Conservation (phyloP, 345 rosid species). For the Syzygium grande region DNA sequence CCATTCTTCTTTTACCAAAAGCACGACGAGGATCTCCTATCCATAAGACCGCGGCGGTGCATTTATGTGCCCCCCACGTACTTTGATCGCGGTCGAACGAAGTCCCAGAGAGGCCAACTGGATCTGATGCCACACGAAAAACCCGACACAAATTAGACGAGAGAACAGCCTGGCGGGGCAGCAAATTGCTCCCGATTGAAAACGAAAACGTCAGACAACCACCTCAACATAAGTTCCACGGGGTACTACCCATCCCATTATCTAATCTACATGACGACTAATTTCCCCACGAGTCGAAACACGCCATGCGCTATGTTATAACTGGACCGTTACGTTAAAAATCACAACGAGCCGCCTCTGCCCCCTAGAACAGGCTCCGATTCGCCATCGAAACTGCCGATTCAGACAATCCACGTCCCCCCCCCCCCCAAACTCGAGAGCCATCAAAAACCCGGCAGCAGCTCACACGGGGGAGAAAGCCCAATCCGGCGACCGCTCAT, state of each 20-base stretch:
- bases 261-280: not conserved
- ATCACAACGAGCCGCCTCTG: not conserved
- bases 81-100: not conserved
- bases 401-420: not conserved
- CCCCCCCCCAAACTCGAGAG: no score
- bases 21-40: not conserved
- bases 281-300: not conserved
- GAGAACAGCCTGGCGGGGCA: not conserved
- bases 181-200: not conserved
- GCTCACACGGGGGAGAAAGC: not conserved
- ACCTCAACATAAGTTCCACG: not conserved
- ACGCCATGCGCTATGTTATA: not conserved
- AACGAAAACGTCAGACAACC: not conserved
- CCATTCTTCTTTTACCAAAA: constrained; percentile 19
- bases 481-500: not conserved
- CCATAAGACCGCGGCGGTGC: not conserved
- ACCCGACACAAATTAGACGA: not conserved
- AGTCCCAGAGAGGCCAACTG: not conserved
- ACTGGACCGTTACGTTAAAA: not conserved
- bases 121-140: not conserved
- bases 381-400: not conserved
- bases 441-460: not conserved
- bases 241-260: not conserved
- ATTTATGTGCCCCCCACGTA: not conserved
- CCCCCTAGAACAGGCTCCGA: not conserved